Base-by-base conservation (phyloP, 2,329 filamentous ascomycete genomes). In the Xylaria hypoxylon region DNA sequence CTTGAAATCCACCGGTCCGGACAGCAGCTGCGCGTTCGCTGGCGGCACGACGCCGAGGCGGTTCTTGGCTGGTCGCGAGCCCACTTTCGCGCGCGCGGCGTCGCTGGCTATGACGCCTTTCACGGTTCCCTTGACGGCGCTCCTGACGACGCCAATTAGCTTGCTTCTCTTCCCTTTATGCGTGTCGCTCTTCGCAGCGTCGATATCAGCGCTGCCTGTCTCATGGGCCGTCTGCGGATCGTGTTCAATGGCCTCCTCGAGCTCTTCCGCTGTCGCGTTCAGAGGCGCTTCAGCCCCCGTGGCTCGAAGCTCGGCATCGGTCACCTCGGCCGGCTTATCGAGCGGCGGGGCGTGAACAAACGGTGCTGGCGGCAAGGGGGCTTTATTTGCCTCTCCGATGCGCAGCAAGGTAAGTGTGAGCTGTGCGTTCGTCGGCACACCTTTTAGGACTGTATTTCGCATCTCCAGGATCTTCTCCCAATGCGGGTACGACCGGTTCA, bases 361-460 rank as follows among this genome's bases (percentile, higher is more conserved):
- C 0, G 83, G 83, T 0, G 85, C 84, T 0, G 86, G 89, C 0
- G 92, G 92, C 0, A 96, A 79, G 0, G 93, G 93, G 0, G 92
- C 90, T 70, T 92, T 91, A 79, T 94, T 94, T 11, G 87, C 87
- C 79, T 96, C 93, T 45, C 92, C 93, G 33, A 95, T 89, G 5
- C 93, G 90, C 11, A 96, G 87, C 1, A 96, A 84, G 0, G 93
- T 96, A 31, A 96, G 81, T 0, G 92, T 89, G 19, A 96, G 86
- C 75, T 97, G 93, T 3, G 92, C 92, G 75, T 96, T 96, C 1
- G 93, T 97, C 0, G 93, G 93, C 0, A 96, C 89, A 2, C 92
- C 92, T 75, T 91, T 92, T 57, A 97, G 86, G 1, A 96, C 77
- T 0, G 91, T 93, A 71, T 93, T 93, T 66, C 90, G 86, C 11